Percentiles rank a stretch among this genome's conserved stretches.
Evolutionary conservation across 257 asterid species (phyloP).

Genomic region (Solanum peruvianum): DNA sequence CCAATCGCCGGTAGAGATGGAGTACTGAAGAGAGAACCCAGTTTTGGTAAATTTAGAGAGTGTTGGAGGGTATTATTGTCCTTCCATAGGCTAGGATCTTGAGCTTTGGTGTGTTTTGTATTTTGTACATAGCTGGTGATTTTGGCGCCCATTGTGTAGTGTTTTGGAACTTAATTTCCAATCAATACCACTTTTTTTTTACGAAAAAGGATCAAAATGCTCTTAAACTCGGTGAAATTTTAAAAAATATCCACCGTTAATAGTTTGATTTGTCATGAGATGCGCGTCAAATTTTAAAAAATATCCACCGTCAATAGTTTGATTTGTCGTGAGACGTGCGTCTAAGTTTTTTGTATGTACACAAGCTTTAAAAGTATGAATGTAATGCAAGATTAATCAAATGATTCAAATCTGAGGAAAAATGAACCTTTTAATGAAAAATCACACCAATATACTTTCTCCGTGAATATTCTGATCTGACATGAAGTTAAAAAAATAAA

Average conservation of each 20-base stretch:
- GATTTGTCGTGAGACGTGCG: too few species aligned
- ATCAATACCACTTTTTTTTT: background rate
- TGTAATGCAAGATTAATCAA: background rate
- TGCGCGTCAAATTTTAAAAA: too few species aligned
- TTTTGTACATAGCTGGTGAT: background rate
- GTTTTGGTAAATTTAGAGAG: constrained; percentile 2
- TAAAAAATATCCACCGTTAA: too few species aligned
- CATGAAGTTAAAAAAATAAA: too few species aligned
- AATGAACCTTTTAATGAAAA: background rate
- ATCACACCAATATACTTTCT: too few species aligned
- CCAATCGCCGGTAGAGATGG: background rate
- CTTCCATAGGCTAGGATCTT: background rate
- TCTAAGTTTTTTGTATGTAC: background rate
- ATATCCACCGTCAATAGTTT: too few species aligned
- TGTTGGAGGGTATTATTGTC: background rate
- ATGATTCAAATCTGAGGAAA: background rate
- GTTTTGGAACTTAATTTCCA: background rate
- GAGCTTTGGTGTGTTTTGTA: background rate
- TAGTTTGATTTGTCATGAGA: too few species aligned
- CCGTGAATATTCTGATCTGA: too few species aligned
- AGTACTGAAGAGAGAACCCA: background rate
- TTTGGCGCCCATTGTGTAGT: background rate
- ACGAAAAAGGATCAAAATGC: too few species aligned
- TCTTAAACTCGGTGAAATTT: too few species aligned
- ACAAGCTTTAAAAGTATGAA: background rate